These are phyloP conservation scores for Bassia scoparia DNA, from an alignment of 148 eudicot species.

Conservation along the genomic window DNA sequence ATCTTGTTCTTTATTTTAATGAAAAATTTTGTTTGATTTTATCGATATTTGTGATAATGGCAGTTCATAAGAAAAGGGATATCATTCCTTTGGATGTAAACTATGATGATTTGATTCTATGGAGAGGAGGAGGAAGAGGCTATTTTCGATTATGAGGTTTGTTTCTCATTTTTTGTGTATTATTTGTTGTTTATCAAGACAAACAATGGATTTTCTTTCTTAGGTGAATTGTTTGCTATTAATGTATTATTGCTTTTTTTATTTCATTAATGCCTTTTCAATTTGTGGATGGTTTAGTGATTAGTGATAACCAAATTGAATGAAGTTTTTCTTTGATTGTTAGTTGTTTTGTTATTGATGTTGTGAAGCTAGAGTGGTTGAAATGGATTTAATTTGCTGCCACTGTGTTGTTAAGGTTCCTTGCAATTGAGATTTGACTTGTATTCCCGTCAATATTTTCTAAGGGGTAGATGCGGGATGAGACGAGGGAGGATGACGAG, in stretches of 20 bases:
- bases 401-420: background rate
- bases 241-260: no score
- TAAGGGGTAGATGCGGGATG: conserved; percentile 46
- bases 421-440: conserved; percentile 8
- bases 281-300: no score
- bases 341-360: background rate
- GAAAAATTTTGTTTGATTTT: background rate
- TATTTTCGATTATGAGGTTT: conserved; percentile 73
- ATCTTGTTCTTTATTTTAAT: background rate
- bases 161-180: background rate
- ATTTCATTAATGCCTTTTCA: no score
- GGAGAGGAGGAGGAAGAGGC: conserved; percentile 61
- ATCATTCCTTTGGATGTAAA: conserved; percentile 64
- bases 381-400: background rate
- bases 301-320: background rate
- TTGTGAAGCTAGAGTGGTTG: background rate
- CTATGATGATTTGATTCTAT: conserved; percentile 52
- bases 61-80: conserved; percentile 97
- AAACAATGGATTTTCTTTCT: background rate
- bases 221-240: no score
- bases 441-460: background rate
- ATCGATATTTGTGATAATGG: conserved; percentile 13
- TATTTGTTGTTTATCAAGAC: background rate
- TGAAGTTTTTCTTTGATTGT: background rate
- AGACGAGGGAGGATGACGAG: conserved; percentile 39